Base-by-base conservation (phyloP, 768 basidiomycete species). In the Mycena pura region DNA sequence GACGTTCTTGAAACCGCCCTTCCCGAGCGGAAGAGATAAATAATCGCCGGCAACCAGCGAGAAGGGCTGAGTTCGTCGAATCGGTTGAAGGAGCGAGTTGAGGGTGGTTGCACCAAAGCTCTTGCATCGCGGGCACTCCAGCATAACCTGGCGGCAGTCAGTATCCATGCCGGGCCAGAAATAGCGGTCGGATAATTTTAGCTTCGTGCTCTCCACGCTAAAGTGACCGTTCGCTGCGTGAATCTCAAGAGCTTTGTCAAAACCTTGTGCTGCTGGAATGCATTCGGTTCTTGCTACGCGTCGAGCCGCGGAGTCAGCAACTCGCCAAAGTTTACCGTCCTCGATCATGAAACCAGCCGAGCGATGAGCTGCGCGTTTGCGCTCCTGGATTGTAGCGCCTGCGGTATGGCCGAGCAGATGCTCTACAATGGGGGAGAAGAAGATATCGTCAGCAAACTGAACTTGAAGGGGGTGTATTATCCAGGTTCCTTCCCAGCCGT, bases 21-120 rank as follows among this genome's bases (percentile, higher is more conserved):
- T 71, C 0, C 69, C 73, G 0, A 46, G 25, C 3, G 72, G 74
- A 17, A 74, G 27, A 0, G 67, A 67, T 4, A 74, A 44, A 45
- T 76, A 76, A 58, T 76, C 73, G 0, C 60, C 73, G 0, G 70
- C 71, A 0, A 75, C 17, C 1, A 76, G 50, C 22, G 71, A 62
- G 56, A 75, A 75, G 1, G 73, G 77, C 21, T 69, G 69, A 0
- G 53, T 58, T 0, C 70, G 57, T 4, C 65, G 71, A 28, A 77
- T 72, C 0, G 72, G 76, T 43, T 74, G 57, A n/a, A 75, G 54
- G 0, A 77, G 67, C 0, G 72, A 45, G 46, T 71, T 65, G 2
- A 74, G 38, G 15, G 67, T 65, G 0, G 57, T 31, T 1, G 59
- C 27, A 1, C 73, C 72, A 29, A 73, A 74, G 50, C 65, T 67